Base-by-base conservation (phyloP, 257 asterid genomes). In the Gentiana macrophylla region DNA sequence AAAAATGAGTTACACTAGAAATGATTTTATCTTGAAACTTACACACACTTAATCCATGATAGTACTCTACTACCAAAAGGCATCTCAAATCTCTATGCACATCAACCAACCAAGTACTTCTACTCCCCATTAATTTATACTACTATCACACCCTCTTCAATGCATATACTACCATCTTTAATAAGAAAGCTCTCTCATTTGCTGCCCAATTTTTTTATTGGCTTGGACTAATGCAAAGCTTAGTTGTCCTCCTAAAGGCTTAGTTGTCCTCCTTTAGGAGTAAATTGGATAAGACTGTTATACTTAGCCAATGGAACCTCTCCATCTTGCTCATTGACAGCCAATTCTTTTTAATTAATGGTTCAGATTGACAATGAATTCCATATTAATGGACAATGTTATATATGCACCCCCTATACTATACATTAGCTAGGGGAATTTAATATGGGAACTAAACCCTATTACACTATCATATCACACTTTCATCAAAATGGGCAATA, bases 71-170 rank as follows among this genome's bases (percentile, higher is more conserved):
- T 2, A 35, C 12, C 47, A 37, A 56, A n/a, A 38, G n/a, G 4
- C 52, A 43, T 72, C 67, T 55, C 86, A 74, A 74, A 71, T 76
- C 77, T 72, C 75, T 65, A 81, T 61, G 76, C 65, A 24, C 64
- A 59, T 38, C 67, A 69, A 36, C 69, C 76, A 56, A 62, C 69
- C 61, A 73, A 60, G 37, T 62, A 63, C 65, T 62, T 71, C 69
- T 52, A 69, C 79, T 70, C 58, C 76, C 57, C 52, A 24, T 24
- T 24, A 24, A 24, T 24, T 24, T 24, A 24, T 24, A 24, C 24
- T 24, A 24, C 24, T 24, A 24, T 63, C 67, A 66, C 79, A 66
- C 77, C 70, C 58, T 60, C 69, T 62, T 63, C 78, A 43, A 73
- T 66, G 70, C 66, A 37, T 44, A 4, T 53, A 24, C 24, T 24